Percentiles rank a stretch among this genome's conserved stretches.
These are phyloP conservation scores for Aspergillus biplanus DNA, from an alignment of 495 filamentous ascomycete species.

Conservation along the genomic window DNA sequence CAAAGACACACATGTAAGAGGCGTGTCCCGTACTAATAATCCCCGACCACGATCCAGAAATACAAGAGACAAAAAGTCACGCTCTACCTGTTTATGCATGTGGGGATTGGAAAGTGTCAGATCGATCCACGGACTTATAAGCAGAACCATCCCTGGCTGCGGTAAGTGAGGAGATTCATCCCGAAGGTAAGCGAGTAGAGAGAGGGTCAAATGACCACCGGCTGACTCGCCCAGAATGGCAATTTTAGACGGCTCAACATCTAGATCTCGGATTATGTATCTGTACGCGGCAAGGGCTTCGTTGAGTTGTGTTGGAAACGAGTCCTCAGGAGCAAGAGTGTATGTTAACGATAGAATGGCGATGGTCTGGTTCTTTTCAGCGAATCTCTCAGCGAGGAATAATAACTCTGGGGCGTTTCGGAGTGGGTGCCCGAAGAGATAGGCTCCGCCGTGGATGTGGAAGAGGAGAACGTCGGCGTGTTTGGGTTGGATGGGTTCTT, in stretches of 20 bases:
- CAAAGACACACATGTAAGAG: neutral
- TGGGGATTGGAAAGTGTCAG: neutral
- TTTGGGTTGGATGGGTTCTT: neutral
- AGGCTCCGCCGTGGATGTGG: neutral
- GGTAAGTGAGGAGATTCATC: neutral
- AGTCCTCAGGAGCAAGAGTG: neutral
- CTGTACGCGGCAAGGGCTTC: neutral
- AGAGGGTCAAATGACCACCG: constrained; percentile 2
- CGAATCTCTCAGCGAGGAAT: neutral
- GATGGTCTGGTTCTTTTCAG: neutral
- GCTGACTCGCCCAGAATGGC: neutral
- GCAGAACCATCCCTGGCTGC: neutral
- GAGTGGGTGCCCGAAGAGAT: neutral
- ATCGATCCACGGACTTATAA: neutral
- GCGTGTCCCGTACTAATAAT: neutral
- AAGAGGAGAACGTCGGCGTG: neutral
- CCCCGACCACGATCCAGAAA: neutral
- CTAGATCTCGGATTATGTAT: neutral
- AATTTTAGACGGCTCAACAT: constrained; percentile 4
- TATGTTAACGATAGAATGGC: neutral
- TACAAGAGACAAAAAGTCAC: neutral
- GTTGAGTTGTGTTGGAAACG: neutral
- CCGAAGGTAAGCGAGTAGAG: neutral
- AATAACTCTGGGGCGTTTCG: neutral
- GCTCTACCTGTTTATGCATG: neutral